Evolutionary conservation across 2,329 filamentous ascomycete species (phyloP), one percentile per base, ranked within the genome.

Genomic region (Fusarium caatingaense): DNA sequence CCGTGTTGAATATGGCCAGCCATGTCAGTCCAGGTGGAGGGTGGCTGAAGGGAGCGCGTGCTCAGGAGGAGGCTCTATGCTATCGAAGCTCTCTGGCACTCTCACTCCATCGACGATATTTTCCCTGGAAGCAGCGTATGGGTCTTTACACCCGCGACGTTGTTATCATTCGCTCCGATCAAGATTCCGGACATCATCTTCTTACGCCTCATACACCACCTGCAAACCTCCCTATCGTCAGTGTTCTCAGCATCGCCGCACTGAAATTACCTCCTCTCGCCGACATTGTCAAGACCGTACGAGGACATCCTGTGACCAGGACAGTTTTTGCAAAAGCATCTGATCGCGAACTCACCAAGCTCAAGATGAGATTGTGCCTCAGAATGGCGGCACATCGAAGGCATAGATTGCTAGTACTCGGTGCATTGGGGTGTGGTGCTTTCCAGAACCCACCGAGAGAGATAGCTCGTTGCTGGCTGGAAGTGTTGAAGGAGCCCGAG

Each of bases 51-150:
- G 90, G 90, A 37, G 83, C 88, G 57, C 78, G 86, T 30, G 90
- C 90, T 0, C 91, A 93, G 77, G 90, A 93, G 79, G 91, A 93
- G 80, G 85, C 87, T 5, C 82, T 93, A 9, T 92, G 89, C 79
- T 90, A 89, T 75, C 86, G 90, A 45, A 88, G 84, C 47, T 86
- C 86, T 1, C 83, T 89, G 10, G 83, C 78, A 28, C 73, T 83
- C 30, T 85, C 84, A 21, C 79, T 89, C 1, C 78, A 83, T 60
- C 69, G 74, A 23, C 68, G 75, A 18, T 85, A 85, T 73, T 91
- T 91, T 74, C 88, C 88, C 0, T 80, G 88, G 62, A 79, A 79
- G 25, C 77, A 82, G 16, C 78, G 82, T 8, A 83, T 83, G 57
- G 86, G 82, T 1, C 78, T 92, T 34, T 91, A 91, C 77, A 86